Percentiles rank a stretch among this genome's conserved stretches.
Conservation (phyloP, 371 early-diverging fungal genomes). For the Mucor plumbeus region DNA sequence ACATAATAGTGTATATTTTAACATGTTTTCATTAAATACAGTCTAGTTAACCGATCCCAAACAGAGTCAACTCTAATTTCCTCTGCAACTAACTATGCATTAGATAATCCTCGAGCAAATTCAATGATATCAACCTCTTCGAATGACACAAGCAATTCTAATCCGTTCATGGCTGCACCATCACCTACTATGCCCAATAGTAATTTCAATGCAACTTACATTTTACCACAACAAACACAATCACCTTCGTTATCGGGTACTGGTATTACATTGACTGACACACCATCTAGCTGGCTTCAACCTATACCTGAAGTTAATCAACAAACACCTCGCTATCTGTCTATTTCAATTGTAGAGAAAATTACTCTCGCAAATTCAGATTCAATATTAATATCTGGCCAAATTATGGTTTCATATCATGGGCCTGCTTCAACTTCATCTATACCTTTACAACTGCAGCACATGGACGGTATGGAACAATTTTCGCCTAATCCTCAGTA, state of each 20-base stretch:
- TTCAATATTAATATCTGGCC: neutral
- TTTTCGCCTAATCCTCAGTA: neutral
- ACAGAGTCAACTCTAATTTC: conserved; percentile 13
- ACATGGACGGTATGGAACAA: neutral
- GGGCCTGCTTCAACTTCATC: neutral
- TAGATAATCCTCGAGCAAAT: neutral
- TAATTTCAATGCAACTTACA: neutral
- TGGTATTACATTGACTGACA: neutral
- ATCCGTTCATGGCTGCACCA: conserved; percentile 14
- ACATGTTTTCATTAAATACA: neutral
- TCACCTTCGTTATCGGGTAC: neutral
- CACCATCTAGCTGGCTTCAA: conserved; percentile 5
- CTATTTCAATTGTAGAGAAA: conserved; percentile 8
- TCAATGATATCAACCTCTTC: conserved; percentile 9
- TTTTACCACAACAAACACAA: neutral
- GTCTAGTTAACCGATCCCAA: conserved; percentile 12
- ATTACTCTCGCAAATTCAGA: neutral
- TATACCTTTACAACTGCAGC: neutral
- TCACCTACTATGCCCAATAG: neutral
- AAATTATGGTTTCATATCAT: conserved; percentile 2
- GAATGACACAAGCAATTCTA: neutral
- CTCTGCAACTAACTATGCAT: neutral
- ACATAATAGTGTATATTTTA: neutral
- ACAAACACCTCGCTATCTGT: neutral
- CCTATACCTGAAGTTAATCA: conserved; percentile 16